Evolutionary conservation across 495 filamentous ascomycete genomes (phyloP), one percentile per base, ranked within the genome.

Genomic region (Podospora pseudocomata): DNA sequence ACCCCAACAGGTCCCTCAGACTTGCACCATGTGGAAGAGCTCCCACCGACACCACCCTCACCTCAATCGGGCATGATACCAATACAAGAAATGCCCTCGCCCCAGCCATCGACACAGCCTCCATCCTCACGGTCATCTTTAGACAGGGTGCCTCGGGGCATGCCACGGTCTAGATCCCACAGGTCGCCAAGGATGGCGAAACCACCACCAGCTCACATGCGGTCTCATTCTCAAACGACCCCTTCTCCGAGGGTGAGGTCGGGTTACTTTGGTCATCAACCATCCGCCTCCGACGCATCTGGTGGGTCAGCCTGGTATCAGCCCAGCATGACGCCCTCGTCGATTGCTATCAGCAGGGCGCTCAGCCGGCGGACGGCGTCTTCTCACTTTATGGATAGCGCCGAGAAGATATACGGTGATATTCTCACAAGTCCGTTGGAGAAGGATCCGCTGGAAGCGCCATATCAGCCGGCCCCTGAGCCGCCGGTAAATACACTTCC

Each of bases 351-450:
- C 20, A 0, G 15, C 23, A 59, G 57, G 19, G 18, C 53, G 15
- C 62, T 30, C 11, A n/a, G 28, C 19, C 28, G 66, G 32, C 18
- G 18, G 3, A 68, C 69, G 18, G 63, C 66, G 3, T 71, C 69
- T 3, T 66, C 69, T 2, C 66, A 56, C 5, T 62, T 67, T 6
- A 61, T 27, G n/a, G 64, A 68, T 27, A 67, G 64, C 27, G 44
- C 64, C 2, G 67, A 68, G 16, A 32, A 60, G 39, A 59, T 71
- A 0, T 71, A 71, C 28, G 67, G 53, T 13, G 23, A 28, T 19
- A 71, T 71, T 3, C 59, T 71, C 1, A 64, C 66, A 4, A 64
- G 27, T 3, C 70, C 70, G 4, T 59, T 71, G 2, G 66, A 71
- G 32, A 59, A 6, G 15, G 15, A 49, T 16, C 39, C 39, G 7